Evolutionary conservation across 441 rosid species (phyloP), one percentile per base, ranked within the genome.

Genomic region (Populus hybrid): DNA sequence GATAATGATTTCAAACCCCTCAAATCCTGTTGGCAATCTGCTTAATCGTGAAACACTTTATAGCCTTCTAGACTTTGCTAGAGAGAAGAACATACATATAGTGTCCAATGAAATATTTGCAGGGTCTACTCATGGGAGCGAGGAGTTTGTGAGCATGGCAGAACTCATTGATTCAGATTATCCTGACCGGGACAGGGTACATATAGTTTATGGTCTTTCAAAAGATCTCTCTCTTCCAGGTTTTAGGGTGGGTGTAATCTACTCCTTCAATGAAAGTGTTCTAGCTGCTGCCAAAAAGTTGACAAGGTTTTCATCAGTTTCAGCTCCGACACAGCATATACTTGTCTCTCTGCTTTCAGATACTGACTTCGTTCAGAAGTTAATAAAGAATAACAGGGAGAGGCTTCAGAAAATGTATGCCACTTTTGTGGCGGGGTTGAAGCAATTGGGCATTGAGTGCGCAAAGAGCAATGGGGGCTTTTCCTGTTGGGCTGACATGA

Each of bases 41-140:
- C 80, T 85, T 67, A 86, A 77, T 61, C 88, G 83, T 64, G 95
- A 92, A 59, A 86, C 82, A 42, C 91, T 95, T 34, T 89, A 89
- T 75, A 85, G 84, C 82, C 90, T 95, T 72, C 82, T 93, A 64
- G 90, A 92, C 85, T 95, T 93, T 77, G 99, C 97, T 24, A 89
- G 90, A 5, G 97, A 90, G 84, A 95, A 88, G 84, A 95, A 93
- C 88, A 88, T 93, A 78, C 98, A 95, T 76, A 77, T 95, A 12
- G 82, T 93, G 77, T 91, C 88, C 64, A 90, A 93, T 42, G 99
- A 95, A 83, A 73, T 91, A 78, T 85, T 92, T 35, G 96, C 84
- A 32, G 90, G 94, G 12, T 90, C 90, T 6, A 82, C 90, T 71
- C 83, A 87, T 64, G 93, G 90, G 77, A 80, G 28, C 68, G 91